Evolutionary conservation across 768 basidiomycete genomes (phyloP).

Genomic region (Russula compacta): DNA sequence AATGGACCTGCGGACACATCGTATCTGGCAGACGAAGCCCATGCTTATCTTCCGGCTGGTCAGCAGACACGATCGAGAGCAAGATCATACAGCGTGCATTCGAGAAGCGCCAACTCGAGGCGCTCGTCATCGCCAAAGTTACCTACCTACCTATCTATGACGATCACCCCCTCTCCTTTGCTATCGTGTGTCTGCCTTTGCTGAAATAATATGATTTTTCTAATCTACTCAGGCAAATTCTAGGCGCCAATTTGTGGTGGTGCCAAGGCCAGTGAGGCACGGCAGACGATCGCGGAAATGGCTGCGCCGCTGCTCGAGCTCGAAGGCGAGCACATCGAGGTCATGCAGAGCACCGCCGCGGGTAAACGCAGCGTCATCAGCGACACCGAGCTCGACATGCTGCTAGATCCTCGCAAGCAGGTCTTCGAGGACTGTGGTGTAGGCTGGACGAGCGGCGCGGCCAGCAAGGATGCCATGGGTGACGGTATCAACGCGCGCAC

Average conservation of each 20-base stretch:
- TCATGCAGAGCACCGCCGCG: too few species aligned
- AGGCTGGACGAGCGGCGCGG: constrained; percentile 78
- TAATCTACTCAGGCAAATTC: constrained; percentile 69
- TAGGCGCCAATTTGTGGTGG: constrained; percentile 53
- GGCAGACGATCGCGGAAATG: constrained; percentile 68
- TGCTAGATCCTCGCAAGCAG: constrained; percentile 70
- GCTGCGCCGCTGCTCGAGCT: constrained; percentile 64
- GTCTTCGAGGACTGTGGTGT: constrained; percentile 62
- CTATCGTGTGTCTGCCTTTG: neutral
- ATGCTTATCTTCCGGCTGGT: too few species aligned
- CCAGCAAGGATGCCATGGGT: too few species aligned
- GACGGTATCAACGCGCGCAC: too few species aligned
- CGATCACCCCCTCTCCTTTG: neutral
- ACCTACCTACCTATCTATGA: neutral
- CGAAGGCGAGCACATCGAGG: constrained; percentile 63
- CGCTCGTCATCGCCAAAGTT: constrained; percentile 93
- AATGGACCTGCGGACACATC: too few species aligned
- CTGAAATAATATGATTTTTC: neutral
- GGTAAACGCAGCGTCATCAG: too few species aligned
- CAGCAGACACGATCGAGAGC: constrained; percentile 80
- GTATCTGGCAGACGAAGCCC: too few species aligned
- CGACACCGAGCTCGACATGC: constrained; percentile 67
- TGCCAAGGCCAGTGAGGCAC: constrained; percentile 33
- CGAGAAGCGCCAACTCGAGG: too few species aligned
- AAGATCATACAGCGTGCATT: constrained; percentile 90